Percentiles rank a stretch among this genome's conserved stretches.
phyloP scores from a whole-genome alignment of 768 basidiomycete genomes.

The Collybia nuda region DNA sequence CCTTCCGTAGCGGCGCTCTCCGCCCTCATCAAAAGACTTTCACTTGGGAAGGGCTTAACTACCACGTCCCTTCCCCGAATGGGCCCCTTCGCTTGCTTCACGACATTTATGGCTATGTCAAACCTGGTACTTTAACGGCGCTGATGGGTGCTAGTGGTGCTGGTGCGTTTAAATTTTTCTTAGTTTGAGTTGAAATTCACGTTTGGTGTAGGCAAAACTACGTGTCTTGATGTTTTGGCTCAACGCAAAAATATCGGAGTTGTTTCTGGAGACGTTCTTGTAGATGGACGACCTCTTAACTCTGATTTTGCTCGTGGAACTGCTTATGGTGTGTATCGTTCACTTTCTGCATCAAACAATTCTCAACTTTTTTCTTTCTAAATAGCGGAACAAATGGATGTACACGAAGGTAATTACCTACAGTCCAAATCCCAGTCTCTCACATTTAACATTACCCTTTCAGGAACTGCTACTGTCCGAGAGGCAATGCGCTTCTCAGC shows the following conservation, averaged over 20 bases:
- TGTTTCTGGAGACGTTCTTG: constrained; percentile 59
- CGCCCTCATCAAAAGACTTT: constrained; percentile 52
- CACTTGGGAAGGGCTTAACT: constrained; percentile 82
- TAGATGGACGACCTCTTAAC: constrained; percentile 63
- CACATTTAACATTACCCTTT: background rate
- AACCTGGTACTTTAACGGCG: constrained; percentile 85
- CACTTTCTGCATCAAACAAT: constrained; percentile 19
- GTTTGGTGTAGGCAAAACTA: constrained; percentile 59
- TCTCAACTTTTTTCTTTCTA: constrained; percentile 14
- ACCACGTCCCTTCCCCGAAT: constrained; percentile 67
- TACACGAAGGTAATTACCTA: constrained; percentile 55
- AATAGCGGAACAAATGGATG: constrained; percentile 80
- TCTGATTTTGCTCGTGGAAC: constrained; percentile 61
- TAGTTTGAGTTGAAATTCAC: background rate
- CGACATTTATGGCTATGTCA: constrained; percentile 78
- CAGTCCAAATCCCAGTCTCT: background rate
- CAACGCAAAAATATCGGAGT: constrained; percentile 74
- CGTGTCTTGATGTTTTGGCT: constrained; percentile 72
- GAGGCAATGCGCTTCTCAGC: constrained; percentile 87
- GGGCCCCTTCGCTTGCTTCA: constrained; percentile 66
- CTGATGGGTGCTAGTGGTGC: constrained; percentile 88
- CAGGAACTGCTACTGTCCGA: constrained; percentile 72
- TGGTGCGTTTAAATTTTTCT: constrained; percentile 33
- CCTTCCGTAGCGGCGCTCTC: constrained; percentile 10
- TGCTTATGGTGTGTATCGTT: constrained; percentile 60